Conservation (phyloP, 352 stramenopile species). For the Phytopythium chamaehyphon region DNA sequence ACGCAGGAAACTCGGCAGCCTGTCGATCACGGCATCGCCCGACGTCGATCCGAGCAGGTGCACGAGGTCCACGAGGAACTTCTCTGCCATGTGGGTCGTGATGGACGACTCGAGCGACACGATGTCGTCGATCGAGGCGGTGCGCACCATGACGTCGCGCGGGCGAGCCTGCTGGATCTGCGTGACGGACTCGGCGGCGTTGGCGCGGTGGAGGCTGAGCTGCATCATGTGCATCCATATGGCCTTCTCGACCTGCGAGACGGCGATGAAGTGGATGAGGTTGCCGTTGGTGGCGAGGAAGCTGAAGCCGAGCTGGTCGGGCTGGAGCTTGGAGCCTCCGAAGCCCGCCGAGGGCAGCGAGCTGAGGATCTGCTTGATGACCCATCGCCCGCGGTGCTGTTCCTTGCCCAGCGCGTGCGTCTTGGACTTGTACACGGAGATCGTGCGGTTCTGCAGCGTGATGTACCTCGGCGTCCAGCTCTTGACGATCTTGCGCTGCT, state of each 20-base stretch:
- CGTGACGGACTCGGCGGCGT: constrained; percentile 31
- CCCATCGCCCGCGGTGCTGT: constrained; percentile 72
- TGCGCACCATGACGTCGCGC: constrained; percentile 18
- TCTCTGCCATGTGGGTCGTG: constrained; percentile 62
- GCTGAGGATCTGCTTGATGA: constrained; percentile 76
- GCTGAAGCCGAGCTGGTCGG: constrained; percentile 76
- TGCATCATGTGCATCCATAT: constrained; percentile 86
- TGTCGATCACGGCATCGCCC: constrained; percentile 42
- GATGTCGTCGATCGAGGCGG: constrained; percentile 44
- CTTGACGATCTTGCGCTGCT: constrained; percentile 88
- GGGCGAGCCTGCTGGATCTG: constrained; percentile 34
- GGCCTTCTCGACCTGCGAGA: constrained; percentile 67
- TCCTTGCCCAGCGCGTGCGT: constrained; percentile 80
- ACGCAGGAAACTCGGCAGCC: constrained; percentile 62
- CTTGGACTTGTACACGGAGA: constrained; percentile 87
- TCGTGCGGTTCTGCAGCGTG: constrained; percentile 74
- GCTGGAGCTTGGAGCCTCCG: constrained; percentile 73
- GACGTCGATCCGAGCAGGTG: constrained; percentile 40
- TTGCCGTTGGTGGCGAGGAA: constrained; percentile 83
- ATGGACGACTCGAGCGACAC: constrained; percentile 55
- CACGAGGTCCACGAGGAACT: constrained; percentile 65
- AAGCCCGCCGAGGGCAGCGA: constrained; percentile 77
- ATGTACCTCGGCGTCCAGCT: constrained; percentile 87
- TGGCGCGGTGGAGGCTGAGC: constrained; percentile 44
- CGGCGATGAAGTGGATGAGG: constrained; percentile 80